Evolutionary conservation across 768 basidiomycete species (phyloP).

Genomic region (Inosperma sp.): DNA sequence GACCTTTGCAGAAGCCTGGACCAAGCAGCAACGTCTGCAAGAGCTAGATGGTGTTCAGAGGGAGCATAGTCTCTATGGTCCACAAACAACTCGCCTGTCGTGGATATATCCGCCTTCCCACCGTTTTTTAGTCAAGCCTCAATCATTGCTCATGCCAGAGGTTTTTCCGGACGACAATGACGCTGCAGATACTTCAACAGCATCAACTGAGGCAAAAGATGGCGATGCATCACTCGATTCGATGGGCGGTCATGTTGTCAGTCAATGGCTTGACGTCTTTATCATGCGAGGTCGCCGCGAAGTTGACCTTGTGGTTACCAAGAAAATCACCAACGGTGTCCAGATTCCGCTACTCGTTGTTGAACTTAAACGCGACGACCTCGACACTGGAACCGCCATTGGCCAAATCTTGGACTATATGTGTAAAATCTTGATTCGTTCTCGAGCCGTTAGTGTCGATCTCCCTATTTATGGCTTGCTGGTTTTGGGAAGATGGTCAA

Average conservation of each 20-base stretch:
- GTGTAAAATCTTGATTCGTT: background rate
- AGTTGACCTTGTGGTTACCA: conserved; percentile 3
- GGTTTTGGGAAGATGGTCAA: background rate
- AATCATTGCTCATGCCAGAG: conserved; percentile 2
- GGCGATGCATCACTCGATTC: conserved; percentile 1
- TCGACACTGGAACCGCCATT: background rate
- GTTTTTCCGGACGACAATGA: background rate
- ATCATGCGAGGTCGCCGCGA: background rate
- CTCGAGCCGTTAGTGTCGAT: background rate
- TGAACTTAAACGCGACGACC: conserved; percentile 3
- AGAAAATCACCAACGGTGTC: background rate
- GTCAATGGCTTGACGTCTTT: background rate
- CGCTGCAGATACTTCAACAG: background rate
- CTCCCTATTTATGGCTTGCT: background rate
- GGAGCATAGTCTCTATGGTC: conserved; percentile 5
- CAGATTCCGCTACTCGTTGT: conserved; percentile 5
- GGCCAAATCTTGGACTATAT: conserved; percentile 1
- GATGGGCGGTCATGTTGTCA: background rate
- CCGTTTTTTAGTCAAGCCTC: conserved; percentile 2
- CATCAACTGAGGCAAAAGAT: background rate
- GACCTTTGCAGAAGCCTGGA: background rate
- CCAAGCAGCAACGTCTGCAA: background rate
- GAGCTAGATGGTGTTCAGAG: background rate
- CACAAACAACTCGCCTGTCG: background rate
- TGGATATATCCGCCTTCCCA: conserved; percentile 8